Evolutionary conservation across 768 basidiomycete genomes (phyloP), one percentile per base, ranked within the genome.

Genomic region (Cystobasidium onofrii): DNA sequence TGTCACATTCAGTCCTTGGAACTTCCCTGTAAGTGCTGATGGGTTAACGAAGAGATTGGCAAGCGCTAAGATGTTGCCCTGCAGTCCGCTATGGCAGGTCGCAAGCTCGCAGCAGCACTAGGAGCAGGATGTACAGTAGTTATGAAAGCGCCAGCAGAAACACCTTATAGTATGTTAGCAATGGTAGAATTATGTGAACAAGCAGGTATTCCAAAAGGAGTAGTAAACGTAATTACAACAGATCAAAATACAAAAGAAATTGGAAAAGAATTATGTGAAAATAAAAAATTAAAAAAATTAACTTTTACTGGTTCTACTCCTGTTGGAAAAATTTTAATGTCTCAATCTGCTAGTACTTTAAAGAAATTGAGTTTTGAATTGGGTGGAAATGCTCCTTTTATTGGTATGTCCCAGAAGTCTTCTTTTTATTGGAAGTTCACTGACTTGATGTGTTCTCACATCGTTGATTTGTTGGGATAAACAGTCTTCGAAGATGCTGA

Each of bases 101-200:
- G 92, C n/a, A 94, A 94, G 81, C 83, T 92, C 18, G 91, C 87
- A 31, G 87, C 91, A 33, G 92, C 91, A 27, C 85, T 98, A 18
- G 95, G 94, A 1, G 92, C 92, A 18, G 96, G 96, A n/a, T 97
- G 95, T 80, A 96, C 95, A 0, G 85, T 88, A 0, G 93, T 99
- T 60, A 67, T 78, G 55, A 71, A 76, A 57, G 33, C 50, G n/a
- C 89, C 96, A 0, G 86, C 92, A 0, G 96, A 99, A 81, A 92
- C 96, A 0, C 96, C 96, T 0, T 96, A 91, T 83, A 92, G 91
- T 34, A 87, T 88, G 10, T 86, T 98, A 13, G 96, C 95, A 3
- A 84, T 97, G 25, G 88, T 87, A n/a, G 94, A 96, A 90, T 86
- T 98, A 36, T 87, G 88, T 1, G 84, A 84, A 55, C 88, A 92